phyloP scores from a whole-genome alignment of 352 stramenopile genomes.

The Phytopythium mirpurense region DNA sequence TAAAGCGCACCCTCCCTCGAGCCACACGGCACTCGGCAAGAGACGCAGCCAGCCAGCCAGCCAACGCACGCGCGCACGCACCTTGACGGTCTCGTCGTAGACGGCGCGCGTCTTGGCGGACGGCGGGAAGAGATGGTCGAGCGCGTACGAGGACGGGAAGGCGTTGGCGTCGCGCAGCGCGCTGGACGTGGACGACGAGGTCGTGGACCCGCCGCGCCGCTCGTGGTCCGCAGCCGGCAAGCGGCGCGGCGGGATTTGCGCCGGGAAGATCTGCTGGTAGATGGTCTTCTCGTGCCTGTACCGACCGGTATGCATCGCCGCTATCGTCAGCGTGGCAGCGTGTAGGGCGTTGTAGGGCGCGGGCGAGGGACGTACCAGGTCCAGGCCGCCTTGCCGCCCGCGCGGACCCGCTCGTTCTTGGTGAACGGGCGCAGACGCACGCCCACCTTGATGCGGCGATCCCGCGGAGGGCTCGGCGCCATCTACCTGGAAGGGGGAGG shows the following conservation, averaged over 20 bases:
- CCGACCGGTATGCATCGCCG: too few relatives aligned
- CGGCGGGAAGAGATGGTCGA: slow-evolving; percentile 86
- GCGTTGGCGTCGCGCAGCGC: slow-evolving; percentile 19
- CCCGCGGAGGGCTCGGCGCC: slow-evolving; percentile 4
- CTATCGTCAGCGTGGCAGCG: too few relatives aligned
- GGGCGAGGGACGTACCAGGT: slow-evolving; percentile 40
- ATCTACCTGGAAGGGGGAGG: neutral
- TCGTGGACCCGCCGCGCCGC: slow-evolving; percentile 23
- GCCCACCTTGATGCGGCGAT: slow-evolving; percentile 52
- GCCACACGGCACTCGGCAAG: too few relatives aligned
- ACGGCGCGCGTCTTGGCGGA: slow-evolving; percentile 61
- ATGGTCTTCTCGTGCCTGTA: slow-evolving; percentile 83
- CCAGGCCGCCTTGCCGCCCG: slow-evolving; percentile 74
- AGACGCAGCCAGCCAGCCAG: too few relatives aligned
- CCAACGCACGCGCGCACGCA: slow-evolving; percentile 9
- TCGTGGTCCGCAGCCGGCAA: slow-evolving; percentile 8
- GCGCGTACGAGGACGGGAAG: slow-evolving; percentile 72
- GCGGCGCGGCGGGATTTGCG: slow-evolving; percentile 38
- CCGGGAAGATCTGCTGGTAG: slow-evolving; percentile 84
- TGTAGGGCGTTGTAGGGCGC: neutral
- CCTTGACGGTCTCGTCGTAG: slow-evolving; percentile 82
- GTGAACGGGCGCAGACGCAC: slow-evolving; percentile 75
- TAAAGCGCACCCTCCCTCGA: too few relatives aligned
- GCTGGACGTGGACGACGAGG: slow-evolving; percentile 30
- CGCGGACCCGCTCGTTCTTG: slow-evolving; percentile 60